Conservation (phyloP, 148 eudicot species). For the Hydrangea macrophylla region DNA sequence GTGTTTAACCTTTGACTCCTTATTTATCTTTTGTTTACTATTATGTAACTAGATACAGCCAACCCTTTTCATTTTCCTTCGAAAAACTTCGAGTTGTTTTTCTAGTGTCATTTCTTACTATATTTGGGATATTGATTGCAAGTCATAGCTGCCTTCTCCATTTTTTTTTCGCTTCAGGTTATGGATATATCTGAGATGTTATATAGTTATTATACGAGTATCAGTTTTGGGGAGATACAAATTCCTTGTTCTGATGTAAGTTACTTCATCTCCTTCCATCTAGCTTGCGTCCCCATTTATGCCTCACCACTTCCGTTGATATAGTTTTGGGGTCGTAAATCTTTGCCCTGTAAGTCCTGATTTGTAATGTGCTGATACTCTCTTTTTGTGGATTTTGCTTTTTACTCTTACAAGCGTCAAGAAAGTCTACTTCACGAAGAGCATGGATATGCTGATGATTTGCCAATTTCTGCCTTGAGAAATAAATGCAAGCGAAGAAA, state of each 20-base stretch:
- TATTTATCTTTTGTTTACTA: not conserved
- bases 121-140: not conserved
- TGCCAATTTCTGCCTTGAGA: slow-evolving; percentile 21
- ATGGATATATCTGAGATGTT: slow-evolving; percentile 70
- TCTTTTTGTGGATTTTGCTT: not conserved
- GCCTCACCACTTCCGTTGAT: not conserved
- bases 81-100: not conserved
- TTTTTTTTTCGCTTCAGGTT: slow-evolving; percentile 35
- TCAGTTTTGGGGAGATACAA: slow-evolving; percentile 45
- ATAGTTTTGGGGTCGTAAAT: too few species aligned
- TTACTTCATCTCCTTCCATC: slow-evolving; percentile 5
- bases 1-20: not conserved
- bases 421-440: slow-evolving; percentile 25
- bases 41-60: not conserved
- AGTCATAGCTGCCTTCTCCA: not conserved
- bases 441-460: slow-evolving; percentile 21
- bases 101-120: not conserved
- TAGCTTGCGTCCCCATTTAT: not conserved
- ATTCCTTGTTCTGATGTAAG: slow-evolving; percentile 45
- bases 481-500: slow-evolving; percentile 41
- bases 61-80: not conserved
- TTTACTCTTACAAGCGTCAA: slow-evolving; percentile 32
- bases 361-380: too few species aligned
- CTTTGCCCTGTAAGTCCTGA: too few species aligned
- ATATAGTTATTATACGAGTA: slow-evolving; percentile 40